Percentiles rank a stretch among this genome's conserved stretches.
These are phyloP conservation scores for Rhodomyrtus psidioides DNA, from an alignment of 441 rosid species.

Conservation along the genomic window DNA sequence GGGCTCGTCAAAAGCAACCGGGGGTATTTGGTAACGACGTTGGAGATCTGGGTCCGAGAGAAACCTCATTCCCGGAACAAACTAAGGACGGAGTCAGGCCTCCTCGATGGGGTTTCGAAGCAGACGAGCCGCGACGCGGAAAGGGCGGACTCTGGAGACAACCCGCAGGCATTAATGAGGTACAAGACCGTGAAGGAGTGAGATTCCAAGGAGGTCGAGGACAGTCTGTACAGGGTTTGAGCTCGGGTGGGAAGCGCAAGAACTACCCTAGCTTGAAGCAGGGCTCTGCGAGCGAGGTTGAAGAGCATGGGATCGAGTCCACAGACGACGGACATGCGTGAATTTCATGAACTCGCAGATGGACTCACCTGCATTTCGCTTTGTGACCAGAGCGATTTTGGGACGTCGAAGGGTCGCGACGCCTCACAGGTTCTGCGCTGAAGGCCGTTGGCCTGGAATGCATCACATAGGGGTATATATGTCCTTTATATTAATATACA, in stretches of 20 bases:
- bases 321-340: background rate
- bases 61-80: constrained; percentile 39
- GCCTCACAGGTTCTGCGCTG: background rate
- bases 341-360: background rate
- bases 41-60: constrained; percentile 41
- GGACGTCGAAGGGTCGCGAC: background rate
- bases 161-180: constrained; percentile 49
- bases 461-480: too few relatives aligned
- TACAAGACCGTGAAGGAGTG: constrained; percentile 38
- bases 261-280: background rate
- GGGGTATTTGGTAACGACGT: constrained; percentile 38
- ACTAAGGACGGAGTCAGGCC: constrained; percentile 46
- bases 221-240: background rate
- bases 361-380: background rate
- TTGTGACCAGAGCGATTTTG: background rate
- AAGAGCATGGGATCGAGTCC: background rate
- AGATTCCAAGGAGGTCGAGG: background rate
- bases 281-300: background rate
- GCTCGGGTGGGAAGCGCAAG: background rate
- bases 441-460: background rate
- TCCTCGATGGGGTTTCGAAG: constrained; percentile 23
- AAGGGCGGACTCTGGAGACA: constrained; percentile 42
- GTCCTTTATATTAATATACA: too few relatives aligned
- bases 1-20: constrained; percentile 27
- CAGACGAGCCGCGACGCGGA: constrained; percentile 26